Evolutionary conservation across 768 basidiomycete species (phyloP), one percentile per base, ranked within the genome.

Genomic region (Saitozyma podzolica): DNA sequence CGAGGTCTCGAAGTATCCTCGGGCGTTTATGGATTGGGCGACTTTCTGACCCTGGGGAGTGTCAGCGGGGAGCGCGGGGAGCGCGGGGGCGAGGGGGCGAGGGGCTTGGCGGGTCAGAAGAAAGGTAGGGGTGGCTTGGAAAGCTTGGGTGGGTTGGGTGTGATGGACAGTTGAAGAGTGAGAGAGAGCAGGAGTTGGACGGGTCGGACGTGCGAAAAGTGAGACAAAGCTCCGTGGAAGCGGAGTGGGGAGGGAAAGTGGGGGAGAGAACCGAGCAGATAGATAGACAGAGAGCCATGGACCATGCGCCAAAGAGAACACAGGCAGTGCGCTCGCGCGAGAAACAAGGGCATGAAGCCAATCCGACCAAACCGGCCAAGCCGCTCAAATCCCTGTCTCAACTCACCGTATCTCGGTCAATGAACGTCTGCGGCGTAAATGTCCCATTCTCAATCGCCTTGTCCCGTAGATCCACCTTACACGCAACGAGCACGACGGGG

Each of bases 401-500:
- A 70, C 80, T 67, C 53, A 81, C 81, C 59, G 80, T 78, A 42
- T 69, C 74, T 9, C 63, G 68, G 55, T 80, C 77, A 13, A 81
- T 81, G 51, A 68, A 83, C 19, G 67, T 64, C 9, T 71, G 70
- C 9, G 70, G 66, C 9, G 64, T 67, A 47, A 53, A 72, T 9
- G 73, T 65, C 20, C 72, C 75, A 45, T 72, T 78, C 14, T 61
- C 59, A 39, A 74, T 69, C 10, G 80, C 77, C 57, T 70, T 74
- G 50, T 82, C 82, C 54, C 96, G 87, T 63, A 98, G 81, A 82
- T 99, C 96, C 59, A 87, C 88, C 80, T 99, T 98, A 83, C 92
- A 95, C 3, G 94, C 96, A 42, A 98, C 94, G 43, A 98, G 88
- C 53, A 99, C 84, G 57, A 99, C 92, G 39, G 96, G 96, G 66